Conservation (phyloP, 257 asterid species). For the Sherardia arvensis region DNA sequence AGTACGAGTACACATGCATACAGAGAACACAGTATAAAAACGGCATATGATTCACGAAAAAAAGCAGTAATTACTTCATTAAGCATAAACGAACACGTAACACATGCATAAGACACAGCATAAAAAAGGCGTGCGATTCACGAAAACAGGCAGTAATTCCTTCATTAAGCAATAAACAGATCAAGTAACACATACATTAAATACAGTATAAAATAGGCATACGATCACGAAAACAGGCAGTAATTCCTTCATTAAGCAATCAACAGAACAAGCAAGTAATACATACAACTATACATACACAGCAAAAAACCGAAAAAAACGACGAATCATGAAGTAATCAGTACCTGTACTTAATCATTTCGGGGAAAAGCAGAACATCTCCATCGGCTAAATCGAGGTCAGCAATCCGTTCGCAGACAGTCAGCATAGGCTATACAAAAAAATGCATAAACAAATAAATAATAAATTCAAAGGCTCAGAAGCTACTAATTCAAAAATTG, state of each 20-base stretch:
- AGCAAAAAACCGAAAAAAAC: too few species aligned
- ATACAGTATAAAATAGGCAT: neutral
- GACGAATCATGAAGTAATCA: neutral
- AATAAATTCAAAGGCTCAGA: neutral
- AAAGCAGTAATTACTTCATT: neutral
- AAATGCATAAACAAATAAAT: neutral
- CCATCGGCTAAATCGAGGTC: conserved; percentile 62
- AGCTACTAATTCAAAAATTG: neutral
- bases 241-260: too few species aligned
- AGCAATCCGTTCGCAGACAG: conserved; percentile 60
- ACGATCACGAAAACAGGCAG: neutral
- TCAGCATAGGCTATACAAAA: conserved; percentile 58
- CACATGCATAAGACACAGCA: neutral
- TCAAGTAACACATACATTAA: neutral
- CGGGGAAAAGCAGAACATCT: conserved; percentile 86
- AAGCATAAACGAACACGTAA: neutral
- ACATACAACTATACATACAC: too few species aligned
- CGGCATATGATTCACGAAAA: neutral
- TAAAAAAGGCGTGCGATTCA: neutral
- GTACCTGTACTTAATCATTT: conserved; percentile 73
- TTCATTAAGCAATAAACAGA: neutral
- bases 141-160: too few species aligned
- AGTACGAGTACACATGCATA: neutral
- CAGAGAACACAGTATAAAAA: neutral
- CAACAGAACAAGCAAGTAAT: too few species aligned